Evolutionary conservation across 805 yeast genomes (phyloP).

Genomic region (Groenewaldozyma salmanticensis): DNA sequence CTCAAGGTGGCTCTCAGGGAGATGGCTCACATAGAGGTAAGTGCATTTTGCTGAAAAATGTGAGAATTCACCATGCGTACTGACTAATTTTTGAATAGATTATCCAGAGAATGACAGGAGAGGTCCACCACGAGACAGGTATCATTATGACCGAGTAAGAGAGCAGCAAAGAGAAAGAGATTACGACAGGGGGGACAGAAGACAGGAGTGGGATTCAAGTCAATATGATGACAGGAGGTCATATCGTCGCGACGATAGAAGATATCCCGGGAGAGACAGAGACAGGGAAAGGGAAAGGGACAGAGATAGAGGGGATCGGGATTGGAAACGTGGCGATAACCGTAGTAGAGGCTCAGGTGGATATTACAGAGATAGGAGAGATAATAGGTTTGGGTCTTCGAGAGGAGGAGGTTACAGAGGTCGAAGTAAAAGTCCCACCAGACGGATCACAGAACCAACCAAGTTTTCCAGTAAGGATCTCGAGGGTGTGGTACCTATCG

Average conservation of each 20-base stretch:
- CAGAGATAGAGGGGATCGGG: conserved; percentile 7
- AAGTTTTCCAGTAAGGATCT: conserved; percentile 21
- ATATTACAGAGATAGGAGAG: conserved; percentile 16
- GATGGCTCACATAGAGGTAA: no score
- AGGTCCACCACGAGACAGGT: background rate
- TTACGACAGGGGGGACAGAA: background rate
- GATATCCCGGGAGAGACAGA: background rate
- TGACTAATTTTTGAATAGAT: conserved; percentile 11
- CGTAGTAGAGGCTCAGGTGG: conserved; percentile 8
- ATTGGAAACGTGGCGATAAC: conserved; percentile 4
- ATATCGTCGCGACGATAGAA: background rate
- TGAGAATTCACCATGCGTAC: no score
- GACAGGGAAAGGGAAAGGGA: background rate
- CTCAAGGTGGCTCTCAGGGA: no score
- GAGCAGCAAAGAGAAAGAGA: background rate
- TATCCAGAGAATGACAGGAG: conserved; percentile 4
- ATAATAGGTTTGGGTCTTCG: conserved; percentile 1
- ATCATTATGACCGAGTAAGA: conserved; percentile 1
- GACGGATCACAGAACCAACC: conserved; percentile 1
- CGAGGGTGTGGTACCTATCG: conserved; percentile 36
- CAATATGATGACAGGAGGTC: background rate
- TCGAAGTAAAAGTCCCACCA: conserved; percentile 9
- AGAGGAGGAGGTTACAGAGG: conserved; percentile 7
- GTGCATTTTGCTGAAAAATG: no score
- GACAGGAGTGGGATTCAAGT: conserved; percentile 1